These are phyloP conservation scores for Polytrichum formosum DNA, from an alignment of 225 moss, liverwort and hornwort species.

Conservation along the genomic window DNA sequence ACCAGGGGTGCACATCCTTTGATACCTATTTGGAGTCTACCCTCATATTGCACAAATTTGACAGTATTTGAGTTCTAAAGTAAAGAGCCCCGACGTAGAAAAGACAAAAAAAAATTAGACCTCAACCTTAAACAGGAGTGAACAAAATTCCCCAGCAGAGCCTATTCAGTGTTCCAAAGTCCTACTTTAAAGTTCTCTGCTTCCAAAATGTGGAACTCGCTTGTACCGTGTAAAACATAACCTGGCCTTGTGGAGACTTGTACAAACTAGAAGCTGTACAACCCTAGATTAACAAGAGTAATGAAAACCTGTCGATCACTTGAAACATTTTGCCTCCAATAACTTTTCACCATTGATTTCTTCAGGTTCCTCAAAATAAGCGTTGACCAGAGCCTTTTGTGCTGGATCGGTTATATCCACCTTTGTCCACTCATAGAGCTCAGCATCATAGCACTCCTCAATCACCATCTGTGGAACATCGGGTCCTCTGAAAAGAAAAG, in stretches of 20 bases:
- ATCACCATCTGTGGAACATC: conserved; percentile 76
- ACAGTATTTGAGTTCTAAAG: no score
- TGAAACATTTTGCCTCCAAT: conserved; percentile 90
- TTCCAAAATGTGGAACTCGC: conserved; percentile 55
- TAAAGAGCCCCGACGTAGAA: no score
- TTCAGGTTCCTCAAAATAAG: conserved; percentile 96
- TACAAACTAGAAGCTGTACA: conserved; percentile 19
- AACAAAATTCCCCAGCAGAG: no score
- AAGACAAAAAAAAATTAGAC: no score
- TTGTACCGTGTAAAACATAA: neutral
- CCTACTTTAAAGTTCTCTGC: conserved; percentile 17
- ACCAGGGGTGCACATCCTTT: no score
- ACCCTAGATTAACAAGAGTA: conserved; percentile 6
- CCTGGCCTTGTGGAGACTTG: conserved; percentile 7
- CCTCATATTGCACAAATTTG: no score
- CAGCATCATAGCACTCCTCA: conserved; percentile 88
- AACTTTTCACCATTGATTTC: conserved; percentile 72
- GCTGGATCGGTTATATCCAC: conserved; percentile 51
- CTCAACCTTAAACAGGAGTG: no score
- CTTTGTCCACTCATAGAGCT: conserved; percentile 85
- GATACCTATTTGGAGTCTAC: no score
- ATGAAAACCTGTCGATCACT: conserved; percentile 33
- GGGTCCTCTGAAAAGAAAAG: conserved; percentile 38
- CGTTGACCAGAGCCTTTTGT: conserved; percentile 77
- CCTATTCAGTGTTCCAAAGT: no score